These are phyloP conservation scores for Diaporthe citriasiana DNA, from an alignment of 2,329 filamentous ascomycete species.

Conservation along the genomic window DNA sequence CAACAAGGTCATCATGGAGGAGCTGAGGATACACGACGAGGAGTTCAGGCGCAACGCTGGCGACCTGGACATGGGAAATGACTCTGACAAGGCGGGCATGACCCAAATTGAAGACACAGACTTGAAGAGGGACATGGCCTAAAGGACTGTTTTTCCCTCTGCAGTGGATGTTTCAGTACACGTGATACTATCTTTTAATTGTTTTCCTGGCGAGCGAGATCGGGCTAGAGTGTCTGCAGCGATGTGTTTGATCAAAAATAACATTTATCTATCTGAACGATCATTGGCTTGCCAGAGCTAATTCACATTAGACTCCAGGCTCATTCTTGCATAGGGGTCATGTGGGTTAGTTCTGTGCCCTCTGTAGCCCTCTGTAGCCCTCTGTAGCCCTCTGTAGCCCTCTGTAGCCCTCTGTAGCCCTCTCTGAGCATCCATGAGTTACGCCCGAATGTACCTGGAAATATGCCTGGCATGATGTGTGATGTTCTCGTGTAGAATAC, in stretches of 20 bases:
- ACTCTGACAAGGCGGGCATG: conserved; percentile 47
- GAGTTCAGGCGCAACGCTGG: conserved; percentile 50
- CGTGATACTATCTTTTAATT: conserved; percentile 18
- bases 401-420: too few relatives aligned
- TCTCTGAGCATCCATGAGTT: too few relatives aligned
- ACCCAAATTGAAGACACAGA: conserved; percentile 47
- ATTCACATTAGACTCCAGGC: too few relatives aligned
- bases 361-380: not conserved
- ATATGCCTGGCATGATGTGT: too few relatives aligned
- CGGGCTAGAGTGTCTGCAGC: not conserved
- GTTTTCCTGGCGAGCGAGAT: not conserved
- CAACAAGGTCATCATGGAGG: conserved; percentile 59
- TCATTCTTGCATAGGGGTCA: not conserved
- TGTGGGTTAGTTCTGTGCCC: not conserved
- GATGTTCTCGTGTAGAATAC: too few relatives aligned
- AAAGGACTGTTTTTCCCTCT: not conserved
- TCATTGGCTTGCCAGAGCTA: not conserved
- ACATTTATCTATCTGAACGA: not conserved
- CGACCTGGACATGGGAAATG: conserved; percentile 43
- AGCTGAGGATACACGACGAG: conserved; percentile 55
- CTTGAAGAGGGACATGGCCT: conserved; percentile 24
- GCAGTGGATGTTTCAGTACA: not conserved
- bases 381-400: too few relatives aligned
- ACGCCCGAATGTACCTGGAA: too few relatives aligned
- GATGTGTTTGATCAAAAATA: not conserved